These are phyloP conservation scores for Coemansia sp. DNA, from an alignment of 192 early-diverging fungal genomes.

Conservation along the genomic window DNA sequence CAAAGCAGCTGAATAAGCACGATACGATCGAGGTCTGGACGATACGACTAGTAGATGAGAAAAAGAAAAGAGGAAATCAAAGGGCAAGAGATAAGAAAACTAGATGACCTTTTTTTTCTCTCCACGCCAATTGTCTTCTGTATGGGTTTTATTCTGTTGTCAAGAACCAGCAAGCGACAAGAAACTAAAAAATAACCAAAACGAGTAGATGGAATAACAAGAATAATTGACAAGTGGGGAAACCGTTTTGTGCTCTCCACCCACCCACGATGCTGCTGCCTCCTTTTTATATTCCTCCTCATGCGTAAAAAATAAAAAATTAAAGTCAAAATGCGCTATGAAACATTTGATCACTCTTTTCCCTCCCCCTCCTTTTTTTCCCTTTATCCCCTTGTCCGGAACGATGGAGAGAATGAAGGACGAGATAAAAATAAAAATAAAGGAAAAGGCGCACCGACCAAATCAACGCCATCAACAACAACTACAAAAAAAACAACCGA, in stretches of 20 bases:
- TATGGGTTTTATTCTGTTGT: too few species aligned
- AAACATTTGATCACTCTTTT: not conserved
- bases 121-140: too few species aligned
- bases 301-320: not conserved
- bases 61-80: not conserved
- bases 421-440: not conserved
- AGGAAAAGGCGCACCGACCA: not conserved
- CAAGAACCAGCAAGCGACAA: too few species aligned
- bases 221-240: too few species aligned
- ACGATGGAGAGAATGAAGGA: not conserved
- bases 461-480: not conserved
- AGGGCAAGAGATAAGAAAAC: slow-evolving; percentile 5
- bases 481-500: not conserved
- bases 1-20: too few species aligned
- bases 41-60: not conserved
- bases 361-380: too few species aligned
- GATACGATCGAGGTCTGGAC: too few species aligned
- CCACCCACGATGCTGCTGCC: too few species aligned
- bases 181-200: too few species aligned
- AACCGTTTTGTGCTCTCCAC: too few species aligned
- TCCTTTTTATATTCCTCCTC: not conserved
- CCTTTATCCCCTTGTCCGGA: slow-evolving; percentile 4
- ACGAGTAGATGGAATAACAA: too few species aligned
- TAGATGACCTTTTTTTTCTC: not conserved
- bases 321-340: not conserved